phyloP scores from a whole-genome alignment of 2,329 filamentous ascomycete species.

The Amesomyces nigricolor region DNA sequence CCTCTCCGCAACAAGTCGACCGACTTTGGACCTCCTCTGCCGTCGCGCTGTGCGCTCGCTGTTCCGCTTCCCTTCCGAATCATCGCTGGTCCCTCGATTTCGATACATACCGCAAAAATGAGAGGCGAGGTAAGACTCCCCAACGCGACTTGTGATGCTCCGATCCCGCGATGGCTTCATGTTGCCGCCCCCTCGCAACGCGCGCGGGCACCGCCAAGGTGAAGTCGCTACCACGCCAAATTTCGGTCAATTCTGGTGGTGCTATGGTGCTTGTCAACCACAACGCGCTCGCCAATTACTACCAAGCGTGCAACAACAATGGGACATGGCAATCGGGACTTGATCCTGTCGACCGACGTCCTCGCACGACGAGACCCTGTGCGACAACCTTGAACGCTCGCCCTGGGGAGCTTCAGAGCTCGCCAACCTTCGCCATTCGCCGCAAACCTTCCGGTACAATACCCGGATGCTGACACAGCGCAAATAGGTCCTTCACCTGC shows the following conservation, averaged over 20 bases:
- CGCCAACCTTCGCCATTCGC: background rate
- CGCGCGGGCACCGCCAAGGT: constrained; percentile 1
- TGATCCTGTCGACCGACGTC: background rate
- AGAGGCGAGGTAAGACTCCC: constrained; percentile 29
- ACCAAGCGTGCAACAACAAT: too few relatives aligned
- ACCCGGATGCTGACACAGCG: constrained; percentile 10
- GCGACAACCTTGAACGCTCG: background rate
- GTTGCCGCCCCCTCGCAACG: constrained; percentile 12
- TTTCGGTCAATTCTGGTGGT: background rate
- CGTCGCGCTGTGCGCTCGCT: constrained; percentile 28
- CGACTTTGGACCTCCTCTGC: constrained; percentile 5
- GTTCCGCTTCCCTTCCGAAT: constrained; percentile 16
- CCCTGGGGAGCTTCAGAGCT: background rate
- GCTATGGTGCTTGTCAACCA: background rate
- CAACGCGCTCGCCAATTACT: background rate
- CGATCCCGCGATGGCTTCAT: constrained; percentile 17
- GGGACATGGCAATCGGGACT: background rate
- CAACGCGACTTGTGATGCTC: background rate
- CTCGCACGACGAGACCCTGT: background rate
- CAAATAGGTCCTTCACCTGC: constrained; percentile 55
- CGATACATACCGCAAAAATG: constrained; percentile 24
- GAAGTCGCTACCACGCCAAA: background rate
- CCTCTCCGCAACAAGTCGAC: constrained; percentile 1
- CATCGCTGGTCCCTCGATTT: constrained; percentile 16
- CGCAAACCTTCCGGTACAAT: background rate